Conservation (phyloP, 2,329 filamentous ascomycete genomes). For the Lachnellula cervina region DNA sequence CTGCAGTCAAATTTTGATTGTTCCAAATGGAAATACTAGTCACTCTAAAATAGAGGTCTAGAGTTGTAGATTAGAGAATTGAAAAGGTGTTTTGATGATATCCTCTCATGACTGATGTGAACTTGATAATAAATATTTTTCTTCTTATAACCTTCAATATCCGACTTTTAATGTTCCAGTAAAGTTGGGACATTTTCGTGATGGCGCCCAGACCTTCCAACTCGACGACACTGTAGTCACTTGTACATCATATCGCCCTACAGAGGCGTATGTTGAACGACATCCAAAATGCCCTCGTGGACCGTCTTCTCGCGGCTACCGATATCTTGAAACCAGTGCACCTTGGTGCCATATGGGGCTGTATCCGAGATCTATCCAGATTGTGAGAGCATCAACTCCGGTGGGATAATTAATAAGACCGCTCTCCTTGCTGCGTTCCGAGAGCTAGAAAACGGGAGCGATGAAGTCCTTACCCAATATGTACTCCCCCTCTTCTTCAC, state of each 20-base stretch:
- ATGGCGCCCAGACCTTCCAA: no score
- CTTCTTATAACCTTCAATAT: no score
- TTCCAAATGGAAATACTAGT: no score
- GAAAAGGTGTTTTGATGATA: no score
- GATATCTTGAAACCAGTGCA: no score
- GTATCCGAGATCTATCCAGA: constrained; percentile 11
- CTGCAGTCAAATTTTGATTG: no score
- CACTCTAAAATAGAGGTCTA: no score
- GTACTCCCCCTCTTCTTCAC: constrained; percentile 18
- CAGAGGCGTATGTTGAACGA: constrained; percentile 8
- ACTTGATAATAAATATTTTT: no score
- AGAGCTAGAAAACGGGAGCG: constrained; percentile 19
- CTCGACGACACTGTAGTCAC: constrained; percentile 6
- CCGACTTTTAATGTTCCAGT: no score
- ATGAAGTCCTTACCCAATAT: constrained; percentile 37
- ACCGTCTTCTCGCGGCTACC: constrained; percentile 8
- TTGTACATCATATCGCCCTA: constrained; percentile 22
- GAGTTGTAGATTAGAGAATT: no score
- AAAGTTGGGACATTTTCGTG: no score
- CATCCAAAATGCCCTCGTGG: neutral
- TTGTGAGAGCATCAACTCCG: constrained; percentile 9
- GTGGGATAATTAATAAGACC: constrained; percentile 15
- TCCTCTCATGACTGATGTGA: no score
- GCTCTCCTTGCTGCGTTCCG: constrained; percentile 29
- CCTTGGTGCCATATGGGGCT: constrained; percentile 1